phyloP scores from a whole-genome alignment of 257 asterid species.

The Solanum boliviense region DNA sequence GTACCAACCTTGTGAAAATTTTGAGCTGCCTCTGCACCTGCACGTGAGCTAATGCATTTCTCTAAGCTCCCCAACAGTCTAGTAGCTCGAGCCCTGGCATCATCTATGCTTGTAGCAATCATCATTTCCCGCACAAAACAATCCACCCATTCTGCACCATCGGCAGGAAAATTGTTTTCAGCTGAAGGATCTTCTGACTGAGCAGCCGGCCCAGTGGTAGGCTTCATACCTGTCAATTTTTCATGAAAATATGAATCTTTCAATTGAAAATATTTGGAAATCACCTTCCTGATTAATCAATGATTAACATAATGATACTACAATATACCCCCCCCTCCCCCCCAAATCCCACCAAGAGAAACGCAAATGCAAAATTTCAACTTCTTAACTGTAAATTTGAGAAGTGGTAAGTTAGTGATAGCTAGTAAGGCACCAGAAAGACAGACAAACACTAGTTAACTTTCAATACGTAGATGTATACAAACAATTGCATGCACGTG shows the following conservation, averaged over 20 bases:
- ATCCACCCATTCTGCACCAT: conserved; percentile 77
- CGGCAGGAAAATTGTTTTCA: conserved; percentile 29
- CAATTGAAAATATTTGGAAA: background rate
- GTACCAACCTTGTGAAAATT: conserved; percentile 42
- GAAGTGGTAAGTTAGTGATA: background rate
- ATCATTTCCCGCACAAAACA: conserved; percentile 59
- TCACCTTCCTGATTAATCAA: background rate
- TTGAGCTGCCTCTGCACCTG: conserved; percentile 40
- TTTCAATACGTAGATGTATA: background rate
- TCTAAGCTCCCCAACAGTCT: conserved; percentile 53
- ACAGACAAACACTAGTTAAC: background rate
- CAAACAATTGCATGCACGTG: background rate
- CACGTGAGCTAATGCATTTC: conserved; percentile 43
- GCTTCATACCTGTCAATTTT: conserved; percentile 17
- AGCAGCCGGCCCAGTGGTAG: background rate
- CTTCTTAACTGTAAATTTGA: background rate
- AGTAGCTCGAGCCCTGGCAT: conserved; percentile 62
- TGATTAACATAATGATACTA: background rate
- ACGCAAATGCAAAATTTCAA: background rate
- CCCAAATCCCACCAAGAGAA: background rate
- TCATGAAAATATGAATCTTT: background rate
- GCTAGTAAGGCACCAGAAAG: background rate
- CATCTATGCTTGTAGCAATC: conserved; percentile 57
- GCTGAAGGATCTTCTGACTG: conserved; percentile 5
- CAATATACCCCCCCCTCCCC: background rate